Evolutionary conservation across 2,329 filamentous ascomycete species (phyloP).

Genomic region (Trichoderma polysporum): DNA sequence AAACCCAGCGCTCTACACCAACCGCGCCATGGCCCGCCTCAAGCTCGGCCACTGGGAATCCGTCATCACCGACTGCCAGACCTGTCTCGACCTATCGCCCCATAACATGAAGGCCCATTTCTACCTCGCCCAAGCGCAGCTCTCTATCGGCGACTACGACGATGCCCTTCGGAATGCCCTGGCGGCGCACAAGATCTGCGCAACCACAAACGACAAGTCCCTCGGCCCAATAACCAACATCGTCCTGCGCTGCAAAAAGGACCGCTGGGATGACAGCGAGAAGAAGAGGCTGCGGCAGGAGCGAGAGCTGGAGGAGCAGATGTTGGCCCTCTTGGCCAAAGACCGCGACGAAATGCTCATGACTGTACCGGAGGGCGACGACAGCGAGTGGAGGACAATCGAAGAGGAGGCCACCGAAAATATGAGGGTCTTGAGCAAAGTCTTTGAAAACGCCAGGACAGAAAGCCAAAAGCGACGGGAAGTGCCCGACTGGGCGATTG

Average conservation of each 20-base stretch:
- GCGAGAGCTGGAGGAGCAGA: conserved; percentile 58
- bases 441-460: conserved; percentile 54
- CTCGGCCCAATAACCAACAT: conserved; percentile 69
- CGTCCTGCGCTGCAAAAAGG: conserved; percentile 79
- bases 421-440: conserved; percentile 42
- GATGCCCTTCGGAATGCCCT: conserved; percentile 70
- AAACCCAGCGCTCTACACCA: conserved; percentile 82
- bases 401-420: conserved; percentile 48
- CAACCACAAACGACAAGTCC: conserved; percentile 61
- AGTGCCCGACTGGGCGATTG: conserved; percentile 74
- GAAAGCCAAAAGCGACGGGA: conserved; percentile 50
- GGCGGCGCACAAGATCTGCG: conserved; percentile 70
- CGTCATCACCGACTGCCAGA: conserved; percentile 74
- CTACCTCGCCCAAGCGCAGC: conserved; percentile 79
- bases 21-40: conserved; percentile 80
- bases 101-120: conserved; percentile 77
- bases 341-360: conserved; percentile 46
- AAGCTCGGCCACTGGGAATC: conserved; percentile 71
- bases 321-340: conserved; percentile 52
- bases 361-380: conserved; percentile 38
- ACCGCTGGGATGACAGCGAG: conserved; percentile 78
- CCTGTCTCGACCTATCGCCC: conserved; percentile 67
- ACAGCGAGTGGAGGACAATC: conserved; percentile 50
- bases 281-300: conserved; percentile 55
- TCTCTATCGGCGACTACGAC: conserved; percentile 63